Base-by-base conservation (phyloP, 768 basidiomycete genomes). In the Phlebiopsis flavidoalba region DNA sequence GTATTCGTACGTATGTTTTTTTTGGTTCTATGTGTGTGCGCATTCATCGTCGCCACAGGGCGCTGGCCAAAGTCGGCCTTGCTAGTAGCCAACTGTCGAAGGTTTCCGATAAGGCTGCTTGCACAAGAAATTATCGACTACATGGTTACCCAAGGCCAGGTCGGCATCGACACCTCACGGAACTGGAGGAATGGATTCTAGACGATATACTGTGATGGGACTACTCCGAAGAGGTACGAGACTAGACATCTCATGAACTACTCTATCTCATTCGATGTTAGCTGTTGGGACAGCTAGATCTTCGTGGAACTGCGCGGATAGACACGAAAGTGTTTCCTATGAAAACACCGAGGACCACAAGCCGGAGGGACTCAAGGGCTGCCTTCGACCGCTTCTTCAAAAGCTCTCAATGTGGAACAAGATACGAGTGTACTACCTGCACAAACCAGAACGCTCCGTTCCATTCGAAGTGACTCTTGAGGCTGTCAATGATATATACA, bases 361-460 rank as follows among this genome's bases (percentile, higher is more conserved):
- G 0, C 75, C 82, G 0, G 69, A 65, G 19, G 70, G 66, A 19
- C 65, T 86, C 8, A 74, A 81, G 21, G 75, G 75, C 46, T 72
- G 75, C 26, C 19, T 77, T 87, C 52, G 58, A 75, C 6, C 19
- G 70, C 63, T 5, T 86, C 85, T 0, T 71, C 86, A 43, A 69
- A 77, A 46, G 71, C 70, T 12, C 72, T 86, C 19, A 75, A 78
- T 40, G 73, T 76, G 26, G 6, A 70, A 79, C 71, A 85, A 76
- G 59, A 76, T 74, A 17, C 75, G 80, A 5, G 78, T 80, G 14
- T 77, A 82, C 71, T 87, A 86, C 62, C 72, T 87, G 40, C 86
- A 87, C 61, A 80, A 76, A 8, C 86, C 86, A 0, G 85, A 88
- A 66, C 77, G 82, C 31, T 78, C 74, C n/a, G 80, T 83, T 5